Evolutionary conservation across 2,329 filamentous ascomycete species (phyloP), one percentile per base, ranked within the genome.

Genomic region (Epichloe hybrida): DNA sequence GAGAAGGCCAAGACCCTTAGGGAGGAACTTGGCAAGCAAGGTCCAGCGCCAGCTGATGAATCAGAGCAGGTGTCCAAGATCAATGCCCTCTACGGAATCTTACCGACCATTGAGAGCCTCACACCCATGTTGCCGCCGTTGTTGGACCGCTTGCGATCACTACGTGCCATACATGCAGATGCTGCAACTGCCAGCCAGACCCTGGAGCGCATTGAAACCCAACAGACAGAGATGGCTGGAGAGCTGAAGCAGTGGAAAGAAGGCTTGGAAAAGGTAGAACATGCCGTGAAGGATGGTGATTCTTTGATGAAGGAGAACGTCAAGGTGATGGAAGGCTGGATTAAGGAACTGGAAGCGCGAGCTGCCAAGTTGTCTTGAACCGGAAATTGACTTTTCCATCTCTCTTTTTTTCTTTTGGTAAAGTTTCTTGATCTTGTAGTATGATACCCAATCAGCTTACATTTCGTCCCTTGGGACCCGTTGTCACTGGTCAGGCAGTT

Each of bases 241-340:
- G 93, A 97, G 64, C 83, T 98, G 52, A 81, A 82, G 67, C 83
- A 85, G 64, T 97, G 93, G 93, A 79, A 81, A 54, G 83, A 86
- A 51, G 88, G 88, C 0, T 67, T 97, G 15, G 80, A 82, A 54
- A 86, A 83, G 62, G 79, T 96, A 20, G 90, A 96, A 66, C 71
- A 72, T 50, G 82, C 84, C 27, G 81, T 97, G 61, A 74, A 74
- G 54, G 77, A 84, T 53, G 82, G 84, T 4, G 83, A 86, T 62
- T 72, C 72, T 31, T 76, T 81, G 4, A 84, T 94, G 72, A 79
- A 79, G 56, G 79, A 76, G 48, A 98, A 98, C 66, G 82, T 90
- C 66, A 82, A 84, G 59, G 77, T 86, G n/a, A 83, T 97, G 54
- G 86, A 91, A 57, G 81, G 80, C 40, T 96, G 90, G 88, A 87